Evolutionary conservation across 2,329 filamentous ascomycete genomes (phyloP).

Genomic region (Nakataea oryzae): DNA sequence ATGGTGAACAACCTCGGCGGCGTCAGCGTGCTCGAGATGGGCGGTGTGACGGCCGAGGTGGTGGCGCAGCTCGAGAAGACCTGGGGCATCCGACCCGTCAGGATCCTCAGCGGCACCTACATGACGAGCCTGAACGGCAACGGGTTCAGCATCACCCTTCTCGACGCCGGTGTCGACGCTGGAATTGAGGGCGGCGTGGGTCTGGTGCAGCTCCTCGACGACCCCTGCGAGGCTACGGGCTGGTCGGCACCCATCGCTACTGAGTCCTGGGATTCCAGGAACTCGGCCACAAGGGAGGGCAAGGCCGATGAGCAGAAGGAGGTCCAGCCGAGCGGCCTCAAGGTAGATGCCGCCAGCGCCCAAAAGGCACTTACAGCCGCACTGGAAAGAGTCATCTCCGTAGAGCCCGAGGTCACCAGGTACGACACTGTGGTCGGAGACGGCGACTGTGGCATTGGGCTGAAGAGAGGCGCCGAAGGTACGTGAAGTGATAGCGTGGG

Average conservation of each 20-base stretch:
- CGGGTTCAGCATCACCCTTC: conserved; percentile 63
- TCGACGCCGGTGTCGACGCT: conserved; percentile 47
- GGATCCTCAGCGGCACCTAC: conserved; percentile 59
- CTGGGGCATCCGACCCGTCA: conserved; percentile 50
- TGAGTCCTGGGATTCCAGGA: conserved; percentile 52
- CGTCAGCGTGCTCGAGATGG: conserved; percentile 61
- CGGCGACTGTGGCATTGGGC: conserved; percentile 78
- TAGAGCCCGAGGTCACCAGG: conserved; percentile 60
- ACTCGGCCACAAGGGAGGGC: conserved; percentile 33
- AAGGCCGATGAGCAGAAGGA: conserved; percentile 18
- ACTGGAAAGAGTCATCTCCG: conserved; percentile 51
- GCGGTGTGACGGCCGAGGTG: conserved; percentile 61
- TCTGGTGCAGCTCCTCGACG: conserved; percentile 61
- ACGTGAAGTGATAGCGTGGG: too few species aligned
- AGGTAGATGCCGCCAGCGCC: conserved; percentile 38
- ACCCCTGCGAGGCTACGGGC: conserved; percentile 57
- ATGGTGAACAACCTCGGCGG: conserved; percentile 72
- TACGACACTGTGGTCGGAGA: conserved; percentile 81
- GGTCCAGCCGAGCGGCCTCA: conserved; percentile 34
- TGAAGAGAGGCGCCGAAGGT: conserved; percentile 79
- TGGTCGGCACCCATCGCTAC: conserved; percentile 57
- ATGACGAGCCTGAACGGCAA: conserved; percentile 72
- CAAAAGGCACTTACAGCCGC: conserved; percentile 43
- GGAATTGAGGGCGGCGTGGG: conserved; percentile 43
- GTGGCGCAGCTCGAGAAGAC: conserved; percentile 46